Evolutionary conservation across 2,329 filamentous ascomycete species (phyloP), one percentile per base, ranked within the genome.

Genomic region (Alternaria sp.): DNA sequence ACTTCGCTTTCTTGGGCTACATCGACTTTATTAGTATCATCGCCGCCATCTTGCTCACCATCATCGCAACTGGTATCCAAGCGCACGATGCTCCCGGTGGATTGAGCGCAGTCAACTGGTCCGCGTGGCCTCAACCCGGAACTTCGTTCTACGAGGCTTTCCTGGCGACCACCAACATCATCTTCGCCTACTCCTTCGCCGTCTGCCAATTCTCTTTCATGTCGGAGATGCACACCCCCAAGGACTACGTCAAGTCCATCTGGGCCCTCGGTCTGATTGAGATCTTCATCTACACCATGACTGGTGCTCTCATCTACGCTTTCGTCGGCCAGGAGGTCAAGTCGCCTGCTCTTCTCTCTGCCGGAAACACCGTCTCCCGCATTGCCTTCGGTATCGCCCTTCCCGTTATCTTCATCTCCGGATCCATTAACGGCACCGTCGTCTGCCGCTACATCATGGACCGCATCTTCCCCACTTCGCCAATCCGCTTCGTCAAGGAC

Each of bases 381-480:
- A 82, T 90, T 13, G 90, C 91, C n/a, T 93, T 89, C 80, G 90
- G 89, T 30, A 82, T 92, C 61, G 90, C 90, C 0, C 84, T 90
- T 4, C 90, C 90, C 30, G 91, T 91, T 26, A 92, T 92, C 67
- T 84, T 93, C 64, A 89, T 93, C 60, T 89, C 90, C 0, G 90
- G 90, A 58, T 73, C 91, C 19, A 91, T 93, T 72, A 90, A 91
- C 76, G 89, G 86, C 25, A 88, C 91, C 65, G 87, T 92, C 3
- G 88, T 89, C 9, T 84, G 85, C 54, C 90, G 90, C 71, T 90
- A 90, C 74, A 83, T 91, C 67, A 76, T 79, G 91, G 90, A 77
- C 81, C 87, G 52, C 85, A 88, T 59, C 73, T 90, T 57, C 89
- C 89, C 80, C 79, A 84, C 57, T 83, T 87, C 74, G 86, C 86